Evolutionary conservation across 139 green algal genomes (phyloP).

Genomic region (Chlorella ohadii): DNA sequence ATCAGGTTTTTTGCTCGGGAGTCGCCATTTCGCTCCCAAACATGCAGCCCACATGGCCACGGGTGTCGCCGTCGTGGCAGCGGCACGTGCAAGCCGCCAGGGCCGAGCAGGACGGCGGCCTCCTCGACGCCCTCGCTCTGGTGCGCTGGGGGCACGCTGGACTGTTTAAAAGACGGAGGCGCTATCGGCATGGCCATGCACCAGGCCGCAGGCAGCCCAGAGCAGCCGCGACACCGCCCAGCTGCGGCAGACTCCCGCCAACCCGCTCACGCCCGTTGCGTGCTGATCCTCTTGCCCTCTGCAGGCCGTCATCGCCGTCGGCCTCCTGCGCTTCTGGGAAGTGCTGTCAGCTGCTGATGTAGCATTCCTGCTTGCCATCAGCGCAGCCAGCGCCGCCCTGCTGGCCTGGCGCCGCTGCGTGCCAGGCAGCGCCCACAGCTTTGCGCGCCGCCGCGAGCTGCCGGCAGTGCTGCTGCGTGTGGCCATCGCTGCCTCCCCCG

Average conservation of each 20-base stretch:
- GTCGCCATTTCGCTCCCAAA: no score
- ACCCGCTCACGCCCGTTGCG: no score
- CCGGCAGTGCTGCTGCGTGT: background rate
- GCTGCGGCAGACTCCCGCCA: no score
- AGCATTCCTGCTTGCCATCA: background rate
- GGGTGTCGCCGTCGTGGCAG: no score
- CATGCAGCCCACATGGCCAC: no score
- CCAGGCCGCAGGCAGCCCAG: no score
- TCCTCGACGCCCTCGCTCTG: background rate
- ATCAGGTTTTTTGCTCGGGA: no score
- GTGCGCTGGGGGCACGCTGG: background rate
- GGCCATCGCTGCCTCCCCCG: background rate
- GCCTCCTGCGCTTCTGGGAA: background rate
- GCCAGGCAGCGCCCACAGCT: background rate
- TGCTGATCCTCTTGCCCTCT: no score
- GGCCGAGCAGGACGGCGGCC: background rate
- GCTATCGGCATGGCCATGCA: no score
- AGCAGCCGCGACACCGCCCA: no score
- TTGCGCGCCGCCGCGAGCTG: slow-evolving; percentile 1
- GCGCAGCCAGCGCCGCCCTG: background rate
- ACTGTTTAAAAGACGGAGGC: no score
- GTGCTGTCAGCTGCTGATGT: background rate
- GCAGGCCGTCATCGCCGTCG: background rate
- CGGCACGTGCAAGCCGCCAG: background rate
- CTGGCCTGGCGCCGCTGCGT: background rate